Evolutionary conservation across 306 rosid species (phyloP).

Genomic region (Morella rubra): DNA sequence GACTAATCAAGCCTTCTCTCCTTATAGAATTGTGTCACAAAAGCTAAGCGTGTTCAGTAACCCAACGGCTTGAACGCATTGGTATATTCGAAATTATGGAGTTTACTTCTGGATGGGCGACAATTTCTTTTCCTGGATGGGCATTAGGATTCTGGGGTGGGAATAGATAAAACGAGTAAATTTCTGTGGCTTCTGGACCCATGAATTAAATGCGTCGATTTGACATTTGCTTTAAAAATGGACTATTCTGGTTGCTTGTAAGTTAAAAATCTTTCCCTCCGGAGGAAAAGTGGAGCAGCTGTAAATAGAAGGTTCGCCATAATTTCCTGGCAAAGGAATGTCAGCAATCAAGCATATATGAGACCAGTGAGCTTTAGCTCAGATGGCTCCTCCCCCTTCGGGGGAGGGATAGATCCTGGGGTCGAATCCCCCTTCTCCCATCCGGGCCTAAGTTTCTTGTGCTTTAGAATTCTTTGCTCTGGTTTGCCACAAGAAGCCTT

Average conservation of each 20-base stretch:
- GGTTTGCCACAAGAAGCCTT: too few species aligned
- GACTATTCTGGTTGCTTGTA: not conserved
- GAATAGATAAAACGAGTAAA: not conserved
- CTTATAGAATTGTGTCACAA: too few species aligned
- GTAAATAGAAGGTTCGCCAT: not conserved
- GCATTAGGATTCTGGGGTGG: not conserved
- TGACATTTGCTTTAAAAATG: not conserved
- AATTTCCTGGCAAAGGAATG: not conserved
- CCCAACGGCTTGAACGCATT: not conserved
- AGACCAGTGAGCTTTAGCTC: too few species aligned
- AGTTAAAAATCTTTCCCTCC: not conserved
- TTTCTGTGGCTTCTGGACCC: constrained; percentile 2
- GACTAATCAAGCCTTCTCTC: too few species aligned
- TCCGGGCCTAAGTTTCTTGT: too few species aligned
- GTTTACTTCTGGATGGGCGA: not conserved
- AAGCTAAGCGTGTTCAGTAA: not conserved
- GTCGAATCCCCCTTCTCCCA: too few species aligned
- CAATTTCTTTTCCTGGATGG: not conserved
- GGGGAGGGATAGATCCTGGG: too few species aligned
- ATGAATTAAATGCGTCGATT: not conserved
- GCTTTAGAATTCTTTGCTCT: too few species aligned
- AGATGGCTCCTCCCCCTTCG: too few species aligned
- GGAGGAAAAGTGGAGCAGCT: not conserved
- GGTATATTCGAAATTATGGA: not conserved
- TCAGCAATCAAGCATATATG: too few species aligned